Conservation (phyloP, 768 basidiomycete species). For the Lentinula detonsa region DNA sequence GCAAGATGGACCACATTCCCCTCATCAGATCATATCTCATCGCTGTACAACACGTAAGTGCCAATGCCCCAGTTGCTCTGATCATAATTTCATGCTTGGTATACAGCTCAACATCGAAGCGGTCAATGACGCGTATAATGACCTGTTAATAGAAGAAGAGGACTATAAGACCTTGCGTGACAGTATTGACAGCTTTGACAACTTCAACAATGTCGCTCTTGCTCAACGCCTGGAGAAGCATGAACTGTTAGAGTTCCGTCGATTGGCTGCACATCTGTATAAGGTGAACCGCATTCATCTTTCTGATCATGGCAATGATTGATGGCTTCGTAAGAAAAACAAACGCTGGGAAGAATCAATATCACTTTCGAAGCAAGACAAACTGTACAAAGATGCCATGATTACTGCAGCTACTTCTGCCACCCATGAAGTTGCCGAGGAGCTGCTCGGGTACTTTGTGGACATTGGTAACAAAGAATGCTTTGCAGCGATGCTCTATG, state of each 20-base stretch:
- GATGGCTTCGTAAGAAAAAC: slow-evolving; percentile 66
- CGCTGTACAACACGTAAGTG: slow-evolving; percentile 80
- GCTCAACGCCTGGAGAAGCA: slow-evolving; percentile 86
- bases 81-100: slow-evolving; percentile 2
- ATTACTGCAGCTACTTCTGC: slow-evolving; percentile 82
- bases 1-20: slow-evolving; percentile 91
- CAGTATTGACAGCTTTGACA: slow-evolving; percentile 97
- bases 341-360: slow-evolving; percentile 95
- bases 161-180: slow-evolving; percentile 97
- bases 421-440: slow-evolving; percentile 89
- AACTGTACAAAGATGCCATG: slow-evolving; percentile 96
- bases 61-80: neutral
- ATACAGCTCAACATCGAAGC: slow-evolving; percentile 87
- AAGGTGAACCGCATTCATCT: slow-evolving; percentile 48
- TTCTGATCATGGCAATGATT: neutral
- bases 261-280: slow-evolving; percentile 93
- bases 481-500: slow-evolving; percentile 84
- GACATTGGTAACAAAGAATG: slow-evolving; percentile 99
- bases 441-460: slow-evolving; percentile 92
- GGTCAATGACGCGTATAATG: slow-evolving; percentile 97
- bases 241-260: slow-evolving; percentile 89
- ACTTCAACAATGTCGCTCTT: slow-evolving; percentile 88
- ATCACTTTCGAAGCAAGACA: slow-evolving; percentile 90
- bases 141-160: slow-evolving; percentile 97
- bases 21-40: slow-evolving; percentile 95